Conservation (phyloP, 179 eudicot species). For the Monotropa hypopitys region DNA sequence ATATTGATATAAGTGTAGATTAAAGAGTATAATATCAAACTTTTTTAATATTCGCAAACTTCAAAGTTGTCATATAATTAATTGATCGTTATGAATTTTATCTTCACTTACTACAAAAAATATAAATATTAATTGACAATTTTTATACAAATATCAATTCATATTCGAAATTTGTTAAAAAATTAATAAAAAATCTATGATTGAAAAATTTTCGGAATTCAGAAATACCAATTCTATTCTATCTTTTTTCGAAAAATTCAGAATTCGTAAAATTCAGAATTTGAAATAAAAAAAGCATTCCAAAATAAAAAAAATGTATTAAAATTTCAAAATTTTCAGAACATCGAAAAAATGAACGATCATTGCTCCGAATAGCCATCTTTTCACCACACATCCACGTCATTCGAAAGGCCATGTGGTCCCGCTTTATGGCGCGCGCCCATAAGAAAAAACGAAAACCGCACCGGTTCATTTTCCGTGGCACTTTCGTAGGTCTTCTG, state of each 20-base stretch:
- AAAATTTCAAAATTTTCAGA: background rate
- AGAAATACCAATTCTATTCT: too few relatives aligned
- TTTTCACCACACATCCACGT: background rate
- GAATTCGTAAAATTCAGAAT: too few relatives aligned
- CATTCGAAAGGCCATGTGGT: background rate
- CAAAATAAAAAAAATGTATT: background rate
- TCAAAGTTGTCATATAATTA: too few relatives aligned
- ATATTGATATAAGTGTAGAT: too few relatives aligned
- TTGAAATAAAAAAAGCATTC: background rate
- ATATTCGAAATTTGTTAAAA: too few relatives aligned
- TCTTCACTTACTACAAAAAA: too few relatives aligned
- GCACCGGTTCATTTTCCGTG: background rate
- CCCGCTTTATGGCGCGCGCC: background rate
- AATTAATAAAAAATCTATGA: background rate
- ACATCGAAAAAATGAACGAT: background rate
- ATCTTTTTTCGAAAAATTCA: background rate
- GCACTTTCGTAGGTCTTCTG: slow-evolving; percentile 1
- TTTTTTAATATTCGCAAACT: too few relatives aligned
- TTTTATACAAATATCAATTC: too few relatives aligned
- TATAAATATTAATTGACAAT: too few relatives aligned
- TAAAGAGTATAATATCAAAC: too few relatives aligned
- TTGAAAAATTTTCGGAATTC: too few relatives aligned
- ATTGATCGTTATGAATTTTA: too few relatives aligned
- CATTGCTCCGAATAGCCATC: background rate
- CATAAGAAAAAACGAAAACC: background rate